Conservation (phyloP, 225 moss, liverwort and hornwort species). For the Pleurozium schreberi region DNA sequence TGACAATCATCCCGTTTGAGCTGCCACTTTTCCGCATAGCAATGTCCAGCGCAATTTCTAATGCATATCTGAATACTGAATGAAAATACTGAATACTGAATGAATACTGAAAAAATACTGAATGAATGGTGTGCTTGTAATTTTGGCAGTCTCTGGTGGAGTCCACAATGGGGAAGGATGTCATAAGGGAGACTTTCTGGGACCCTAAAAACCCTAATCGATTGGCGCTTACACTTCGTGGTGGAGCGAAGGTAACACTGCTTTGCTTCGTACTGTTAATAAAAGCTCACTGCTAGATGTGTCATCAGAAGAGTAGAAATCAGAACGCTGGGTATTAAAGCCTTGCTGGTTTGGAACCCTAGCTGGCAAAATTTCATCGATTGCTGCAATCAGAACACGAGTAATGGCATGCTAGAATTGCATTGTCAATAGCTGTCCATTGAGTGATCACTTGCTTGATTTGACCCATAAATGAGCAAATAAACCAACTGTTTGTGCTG, state of each 20-base stretch:
- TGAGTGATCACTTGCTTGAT: neutral
- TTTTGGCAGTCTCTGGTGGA: slow-evolving; percentile 68
- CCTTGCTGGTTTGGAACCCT: neutral
- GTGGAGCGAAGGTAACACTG: slow-evolving; percentile 58
- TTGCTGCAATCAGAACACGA: neutral
- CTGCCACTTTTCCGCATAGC: neutral
- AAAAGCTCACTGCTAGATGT: neutral
- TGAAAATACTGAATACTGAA: neutral
- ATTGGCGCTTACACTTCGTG: slow-evolving; percentile 52
- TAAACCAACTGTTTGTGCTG: neutral
- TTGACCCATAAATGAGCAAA: neutral
- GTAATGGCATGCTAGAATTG: no score
- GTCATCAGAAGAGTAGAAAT: neutral
- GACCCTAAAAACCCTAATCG: slow-evolving; percentile 69
- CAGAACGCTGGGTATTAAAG: neutral
- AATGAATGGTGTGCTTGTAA: neutral
- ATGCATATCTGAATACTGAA: neutral
- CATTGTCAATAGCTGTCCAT: neutral
- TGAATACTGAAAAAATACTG: neutral
- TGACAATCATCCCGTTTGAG: neutral
- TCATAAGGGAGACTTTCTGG: slow-evolving; percentile 57
- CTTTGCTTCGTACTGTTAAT: neutral
- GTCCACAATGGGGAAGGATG: slow-evolving; percentile 76
- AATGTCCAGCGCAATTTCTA: neutral
- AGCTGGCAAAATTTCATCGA: neutral